Base-by-base conservation (phyloP, 2,329 filamentous ascomycete genomes). In the Helotiales sp. region DNA sequence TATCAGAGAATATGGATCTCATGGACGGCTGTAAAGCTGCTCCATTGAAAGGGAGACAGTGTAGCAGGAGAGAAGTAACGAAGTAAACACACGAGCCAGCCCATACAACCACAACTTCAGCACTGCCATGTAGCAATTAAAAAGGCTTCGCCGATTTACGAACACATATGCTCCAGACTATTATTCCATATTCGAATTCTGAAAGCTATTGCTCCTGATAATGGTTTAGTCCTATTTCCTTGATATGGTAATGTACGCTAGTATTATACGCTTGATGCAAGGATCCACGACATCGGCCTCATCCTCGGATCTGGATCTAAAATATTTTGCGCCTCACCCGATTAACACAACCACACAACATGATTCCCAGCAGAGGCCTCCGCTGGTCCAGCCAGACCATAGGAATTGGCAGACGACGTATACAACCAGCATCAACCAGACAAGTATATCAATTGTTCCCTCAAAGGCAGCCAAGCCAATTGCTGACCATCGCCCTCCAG, bases 351-450 rank as follows among this genome's bases (percentile, higher is more conserved):
- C 63, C 66, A 70, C 60, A 24, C 68, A 75, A 74, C 72, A 89
- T 89, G 86, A 79, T 88, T 76, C 83, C 84, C 75, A 83, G 84
- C 72, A 82, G 82, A 82, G 83, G 84, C 72, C 74, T 87, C 64
- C 79, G 82, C 69, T 82, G 80, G 78, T 80, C 82, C 66, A 77
- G 78, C 75, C 80, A 81, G 62, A 78, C 81, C 70, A 77, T 82
- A 71, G 80, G 78, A 15, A 67, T 74, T 69, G 69, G 71, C 67
- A 72, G 74, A 63, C 67, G 74, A 70, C 72, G 74, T 74, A 81
- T 74, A 76, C 79, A 74, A 76, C 73, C 70, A 70, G 77, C 75
- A 78, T 81, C 76, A 70, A 73, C 73, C 61, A 73, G 71, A 74
- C 72, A 71, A 57, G 71, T 78, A 76, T 22, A 20, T 47, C 69